A percentile compares a stretch with the other conserved stretches of the same genome.
Conservation (phyloP, 2,329 filamentous ascomycete genomes). For the Venturia nashicola region DNA sequence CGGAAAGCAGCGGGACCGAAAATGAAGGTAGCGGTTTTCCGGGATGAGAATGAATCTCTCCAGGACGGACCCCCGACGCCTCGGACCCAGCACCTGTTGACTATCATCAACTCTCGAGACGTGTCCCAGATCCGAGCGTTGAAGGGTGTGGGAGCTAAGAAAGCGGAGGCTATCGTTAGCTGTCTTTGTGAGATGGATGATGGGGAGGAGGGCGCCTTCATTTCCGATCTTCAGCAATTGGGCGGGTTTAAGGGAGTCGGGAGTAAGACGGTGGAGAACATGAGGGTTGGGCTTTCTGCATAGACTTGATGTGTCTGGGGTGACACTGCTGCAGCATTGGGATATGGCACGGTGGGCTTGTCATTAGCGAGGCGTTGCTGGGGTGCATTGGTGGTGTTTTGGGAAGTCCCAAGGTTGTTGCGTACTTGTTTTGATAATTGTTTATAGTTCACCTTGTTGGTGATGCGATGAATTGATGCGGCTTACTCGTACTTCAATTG, state of each 20-base stretch:
- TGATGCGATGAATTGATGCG: neutral
- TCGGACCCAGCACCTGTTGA: slow-evolving; percentile 49
- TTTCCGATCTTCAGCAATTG: slow-evolving; percentile 30
- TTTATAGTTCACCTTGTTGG: neutral
- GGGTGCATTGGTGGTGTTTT: neutral
- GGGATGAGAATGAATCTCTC: slow-evolving; percentile 16
- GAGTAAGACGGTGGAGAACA: slow-evolving; percentile 37
- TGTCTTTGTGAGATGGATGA: slow-evolving; percentile 35
- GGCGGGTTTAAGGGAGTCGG: slow-evolving; percentile 37
- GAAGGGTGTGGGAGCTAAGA: slow-evolving; percentile 61
- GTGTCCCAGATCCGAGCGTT: slow-evolving; percentile 51
- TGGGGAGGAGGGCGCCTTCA: slow-evolving; percentile 17
- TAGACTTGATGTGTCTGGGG: neutral
- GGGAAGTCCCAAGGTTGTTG: neutral
- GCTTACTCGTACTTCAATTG: neutral
- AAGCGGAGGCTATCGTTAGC: slow-evolving; percentile 44
- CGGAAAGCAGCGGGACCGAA: slow-evolving; percentile 15
- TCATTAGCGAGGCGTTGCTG: slow-evolving; percentile 3
- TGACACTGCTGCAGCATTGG: neutral
- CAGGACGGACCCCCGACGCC: slow-evolving; percentile 32
- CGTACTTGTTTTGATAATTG: neutral
- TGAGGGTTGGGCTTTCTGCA: slow-evolving; percentile 26
- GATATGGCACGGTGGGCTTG: neutral
- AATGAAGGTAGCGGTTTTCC: slow-evolving; percentile 26
- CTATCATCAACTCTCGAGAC: slow-evolving; percentile 64